Conservation (phyloP, 1,139 yeast species). For the Diutina sp. region DNA sequence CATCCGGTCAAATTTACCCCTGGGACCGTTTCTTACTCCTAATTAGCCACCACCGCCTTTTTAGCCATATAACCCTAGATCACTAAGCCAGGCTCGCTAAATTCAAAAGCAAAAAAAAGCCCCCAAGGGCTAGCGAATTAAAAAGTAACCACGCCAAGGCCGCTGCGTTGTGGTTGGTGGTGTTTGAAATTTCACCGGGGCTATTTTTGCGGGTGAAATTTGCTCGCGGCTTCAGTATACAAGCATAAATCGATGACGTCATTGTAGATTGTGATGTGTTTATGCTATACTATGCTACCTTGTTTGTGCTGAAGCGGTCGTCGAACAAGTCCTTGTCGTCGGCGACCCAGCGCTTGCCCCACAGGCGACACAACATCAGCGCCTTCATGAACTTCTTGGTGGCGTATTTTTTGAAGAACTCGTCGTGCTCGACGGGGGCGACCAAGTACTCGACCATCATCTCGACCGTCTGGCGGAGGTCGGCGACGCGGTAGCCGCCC, state of each 20-base stretch:
- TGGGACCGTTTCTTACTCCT: background rate
- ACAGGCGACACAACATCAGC: constrained; percentile 73
- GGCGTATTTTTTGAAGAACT: constrained; percentile 88
- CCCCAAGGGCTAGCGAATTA: too few relatives aligned
- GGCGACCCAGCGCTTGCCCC: constrained; percentile 61
- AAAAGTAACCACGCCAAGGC: too few relatives aligned
- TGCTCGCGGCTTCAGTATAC: background rate
- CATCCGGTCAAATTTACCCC: background rate
- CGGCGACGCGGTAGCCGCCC: constrained; percentile 76
- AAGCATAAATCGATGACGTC: background rate
- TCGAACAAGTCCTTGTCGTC: constrained; percentile 1
- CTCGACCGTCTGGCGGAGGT: constrained; percentile 59
- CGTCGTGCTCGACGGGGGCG: constrained; percentile 83
- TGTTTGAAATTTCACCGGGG: background rate
- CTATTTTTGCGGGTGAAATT: background rate
- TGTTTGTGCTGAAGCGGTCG: background rate
- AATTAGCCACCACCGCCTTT: background rate
- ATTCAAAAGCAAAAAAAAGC: too few relatives aligned
- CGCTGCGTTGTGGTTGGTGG: too few relatives aligned
- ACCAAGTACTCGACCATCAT: constrained; percentile 69
- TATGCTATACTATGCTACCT: constrained; percentile 1
- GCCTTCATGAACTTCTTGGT: constrained; percentile 88
- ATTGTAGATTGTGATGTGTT: background rate
- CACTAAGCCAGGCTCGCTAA: too few relatives aligned
- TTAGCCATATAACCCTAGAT: too few relatives aligned